These are phyloP conservation scores for Chrysanthemum lavandulifolium DNA, from an alignment of 129 eudicot genomes.

Conservation along the genomic window DNA sequence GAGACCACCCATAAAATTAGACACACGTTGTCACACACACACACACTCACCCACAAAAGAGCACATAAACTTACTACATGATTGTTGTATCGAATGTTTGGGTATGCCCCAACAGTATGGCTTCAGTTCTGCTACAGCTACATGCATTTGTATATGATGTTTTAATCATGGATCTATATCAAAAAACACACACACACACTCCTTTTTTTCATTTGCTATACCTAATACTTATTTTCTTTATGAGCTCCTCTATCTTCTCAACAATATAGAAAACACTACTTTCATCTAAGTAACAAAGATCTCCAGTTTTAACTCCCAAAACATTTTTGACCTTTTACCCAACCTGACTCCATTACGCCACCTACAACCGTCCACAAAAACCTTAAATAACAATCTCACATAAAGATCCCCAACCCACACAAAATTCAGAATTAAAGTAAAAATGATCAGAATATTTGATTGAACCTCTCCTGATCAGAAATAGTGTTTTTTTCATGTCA, in stretches of 20 bases:
- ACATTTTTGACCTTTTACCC: too few species aligned
- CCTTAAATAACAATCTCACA: too few species aligned
- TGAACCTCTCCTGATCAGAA: background rate
- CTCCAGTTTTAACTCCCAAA: constrained; percentile 42
- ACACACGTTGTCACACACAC: constrained; percentile 11
- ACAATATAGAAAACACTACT: constrained; percentile 58
- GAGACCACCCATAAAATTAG: background rate
- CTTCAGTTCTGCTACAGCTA: constrained; percentile 81
- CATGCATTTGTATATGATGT: constrained; percentile 41
- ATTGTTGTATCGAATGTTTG: constrained; percentile 77
- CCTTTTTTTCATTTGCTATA: constrained; percentile 10
- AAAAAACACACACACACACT: constrained; percentile 2
- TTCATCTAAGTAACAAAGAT: constrained; percentile 70
- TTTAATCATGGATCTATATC: background rate
- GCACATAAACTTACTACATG: constrained; percentile 46
- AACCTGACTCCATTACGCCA: too few species aligned
- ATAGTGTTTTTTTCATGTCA: too few species aligned
- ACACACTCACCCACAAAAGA: background rate
- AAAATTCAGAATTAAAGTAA: background rate
- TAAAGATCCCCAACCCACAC: too few species aligned
- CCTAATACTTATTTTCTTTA: too few species aligned
- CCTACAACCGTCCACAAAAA: too few species aligned
- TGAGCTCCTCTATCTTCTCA: too few species aligned
- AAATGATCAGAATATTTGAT: constrained; percentile 10
- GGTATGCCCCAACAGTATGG: constrained; percentile 64